Evolutionary conservation across 2,329 filamentous ascomycete species (phyloP), one percentile per base, ranked within the genome.

Genomic region (Alternaria dauci): DNA sequence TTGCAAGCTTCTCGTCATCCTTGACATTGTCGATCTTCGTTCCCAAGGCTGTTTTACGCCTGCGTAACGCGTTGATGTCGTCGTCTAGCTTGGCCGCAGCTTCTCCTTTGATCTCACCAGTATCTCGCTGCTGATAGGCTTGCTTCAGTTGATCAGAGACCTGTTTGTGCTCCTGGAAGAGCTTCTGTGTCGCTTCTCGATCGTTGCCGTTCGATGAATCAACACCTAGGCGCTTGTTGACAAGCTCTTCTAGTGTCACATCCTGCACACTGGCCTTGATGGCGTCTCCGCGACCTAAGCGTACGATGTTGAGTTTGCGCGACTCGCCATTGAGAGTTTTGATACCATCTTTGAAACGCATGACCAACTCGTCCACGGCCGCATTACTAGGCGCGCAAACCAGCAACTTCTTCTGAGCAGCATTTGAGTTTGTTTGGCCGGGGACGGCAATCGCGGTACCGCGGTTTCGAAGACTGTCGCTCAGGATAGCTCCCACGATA

Each of bases 361-460:
- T 89, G 18, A 99, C 95, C 63, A 99, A 78, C 78, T 99, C 95
- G 76, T 99, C 95, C 6, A 99, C 95, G 32, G 95, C 95, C 7
- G 95, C 95, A 78, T 99, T 99, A 84, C 94, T 98, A 14, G 95
- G 95, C n/a, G 95, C 95, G 74, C 95, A 99, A 25, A 99, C 92
- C 26, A 99, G 86, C 26, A 99, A 84, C 78, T 98, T 99, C 80
- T 96, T 97, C 2, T 87, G 76, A 1, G 82, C 76, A 20, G 70
- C 58, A n/a, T 77, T 71, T 8, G 69, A 70, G 5, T 65, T 69
- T 43, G 66, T 70, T 52, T 73, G 70, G 7, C 70, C 75, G 14
- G 81, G 81, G 50, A 81, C 67, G 20, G 68, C 65, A 47, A 83
- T 80, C 18, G 83, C 77, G 14, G 84, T 82, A 8, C 82, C 84